phyloP scores from a whole-genome alignment of 2,329 filamentous ascomycete genomes.

The Venturia oleaginea region DNA sequence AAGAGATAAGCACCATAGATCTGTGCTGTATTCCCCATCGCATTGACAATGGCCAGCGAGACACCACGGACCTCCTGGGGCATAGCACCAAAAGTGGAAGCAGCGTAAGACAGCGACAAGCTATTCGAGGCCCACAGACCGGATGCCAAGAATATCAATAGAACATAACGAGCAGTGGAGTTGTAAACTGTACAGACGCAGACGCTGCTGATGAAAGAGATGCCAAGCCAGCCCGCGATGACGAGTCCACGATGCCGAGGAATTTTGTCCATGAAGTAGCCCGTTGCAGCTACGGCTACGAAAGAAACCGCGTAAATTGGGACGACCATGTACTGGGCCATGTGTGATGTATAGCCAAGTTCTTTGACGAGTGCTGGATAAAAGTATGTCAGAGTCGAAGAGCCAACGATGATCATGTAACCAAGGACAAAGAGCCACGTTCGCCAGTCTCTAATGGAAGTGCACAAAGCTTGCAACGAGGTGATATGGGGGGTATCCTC shows the following conservation, averaged over 20 bases:
- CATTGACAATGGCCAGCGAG: constrained; percentile 44
- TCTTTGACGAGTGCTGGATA: constrained; percentile 45
- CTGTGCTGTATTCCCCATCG: constrained; percentile 45
- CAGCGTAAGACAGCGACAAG: constrained; percentile 42
- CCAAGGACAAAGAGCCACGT: constrained; percentile 41
- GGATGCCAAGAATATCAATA: constrained; percentile 48
- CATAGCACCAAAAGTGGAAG: constrained; percentile 43
- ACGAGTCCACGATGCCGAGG: constrained; percentile 39
- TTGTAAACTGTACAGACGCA: constrained; percentile 37
- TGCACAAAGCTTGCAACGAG: constrained; percentile 30
- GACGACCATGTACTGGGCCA: constrained; percentile 42
- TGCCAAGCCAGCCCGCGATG: constrained; percentile 40
- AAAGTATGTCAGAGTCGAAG: constrained; percentile 45
- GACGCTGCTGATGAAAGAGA: constrained; percentile 31
- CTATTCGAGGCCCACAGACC: constrained; percentile 47
- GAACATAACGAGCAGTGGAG: constrained; percentile 44
- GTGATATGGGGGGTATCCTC: constrained; percentile 25
- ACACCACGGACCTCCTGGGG: constrained; percentile 42
- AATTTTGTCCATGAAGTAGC: constrained; percentile 40
- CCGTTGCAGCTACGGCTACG: constrained; percentile 38
- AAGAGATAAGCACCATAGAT: constrained; percentile 49
- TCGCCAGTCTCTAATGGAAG: constrained; percentile 36
- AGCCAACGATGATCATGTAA: constrained; percentile 42
- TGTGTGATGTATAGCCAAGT: constrained; percentile 38
- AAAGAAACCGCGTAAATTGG: constrained; percentile 48